Evolutionary conservation across 768 basidiomycete genomes (phyloP).

Genomic region (Podaxis pistillaris): DNA sequence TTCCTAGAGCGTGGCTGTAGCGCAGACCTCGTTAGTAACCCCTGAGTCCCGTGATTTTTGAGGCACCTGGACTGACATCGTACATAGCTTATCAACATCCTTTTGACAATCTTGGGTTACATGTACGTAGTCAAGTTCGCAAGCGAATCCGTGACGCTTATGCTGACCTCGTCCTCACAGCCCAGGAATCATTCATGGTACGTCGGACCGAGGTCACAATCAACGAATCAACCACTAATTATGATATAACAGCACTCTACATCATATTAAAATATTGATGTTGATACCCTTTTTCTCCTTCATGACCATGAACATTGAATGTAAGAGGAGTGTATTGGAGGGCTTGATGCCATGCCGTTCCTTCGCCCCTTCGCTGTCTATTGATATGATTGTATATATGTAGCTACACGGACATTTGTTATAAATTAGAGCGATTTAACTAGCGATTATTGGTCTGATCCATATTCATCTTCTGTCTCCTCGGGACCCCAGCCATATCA

Average conservation of each 20-base stretch:
- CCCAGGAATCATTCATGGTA: slow-evolving; percentile 77
- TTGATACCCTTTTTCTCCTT: slow-evolving; percentile 7
- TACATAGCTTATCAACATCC: slow-evolving; percentile 64
- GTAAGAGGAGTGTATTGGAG: not conserved
- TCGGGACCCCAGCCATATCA: too few species aligned
- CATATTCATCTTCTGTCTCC: not conserved
- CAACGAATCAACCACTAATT: slow-evolving; percentile 14
- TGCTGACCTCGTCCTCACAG: slow-evolving; percentile 31
- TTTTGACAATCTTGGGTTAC: slow-evolving; percentile 76
- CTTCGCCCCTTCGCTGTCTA: too few species aligned
- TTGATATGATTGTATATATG: not conserved
- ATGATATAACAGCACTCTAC: slow-evolving; percentile 57
- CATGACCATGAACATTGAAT: not conserved
- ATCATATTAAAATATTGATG: slow-evolving; percentile 75
- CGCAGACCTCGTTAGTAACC: slow-evolving; percentile 62
- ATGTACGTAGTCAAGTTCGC: slow-evolving; percentile 46
- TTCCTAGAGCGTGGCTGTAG: slow-evolving; percentile 86
- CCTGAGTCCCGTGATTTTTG: not conserved
- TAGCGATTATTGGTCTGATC: not conserved
- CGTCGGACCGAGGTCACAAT: slow-evolving; percentile 11
- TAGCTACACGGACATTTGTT: not conserved
- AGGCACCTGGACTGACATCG: slow-evolving; percentile 13
- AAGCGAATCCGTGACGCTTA: not conserved
- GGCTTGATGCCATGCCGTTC: not conserved
- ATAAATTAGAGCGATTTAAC: not conserved